Percentiles rank a stretch among this genome's conserved stretches.
Evolutionary conservation across 768 basidiomycete species (phyloP).

Genomic region (Mycena epipterygia): DNA sequence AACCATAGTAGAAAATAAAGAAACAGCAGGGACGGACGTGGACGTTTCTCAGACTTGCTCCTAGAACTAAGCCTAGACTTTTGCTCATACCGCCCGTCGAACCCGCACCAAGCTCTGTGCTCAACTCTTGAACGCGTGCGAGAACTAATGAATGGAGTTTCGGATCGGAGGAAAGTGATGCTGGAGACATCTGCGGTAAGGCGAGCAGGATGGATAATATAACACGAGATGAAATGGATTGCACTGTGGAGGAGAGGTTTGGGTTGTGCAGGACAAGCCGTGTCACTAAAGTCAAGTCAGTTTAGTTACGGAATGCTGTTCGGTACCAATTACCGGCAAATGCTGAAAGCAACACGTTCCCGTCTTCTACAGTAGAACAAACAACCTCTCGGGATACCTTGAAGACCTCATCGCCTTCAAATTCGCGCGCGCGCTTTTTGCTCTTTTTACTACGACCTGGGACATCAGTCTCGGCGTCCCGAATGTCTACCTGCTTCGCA

Average conservation of each 20-base stretch:
- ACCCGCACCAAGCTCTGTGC: conserved; percentile 65
- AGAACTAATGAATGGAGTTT: conserved; percentile 61
- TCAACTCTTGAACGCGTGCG: conserved; percentile 60
- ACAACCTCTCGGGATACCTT: conserved; percentile 60
- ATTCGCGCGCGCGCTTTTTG: conserved; percentile 78
- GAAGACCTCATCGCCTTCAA: conserved; percentile 84
- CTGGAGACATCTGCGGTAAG: conserved; percentile 68
- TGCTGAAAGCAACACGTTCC: conserved; percentile 64
- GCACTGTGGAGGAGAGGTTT: conserved; percentile 64
- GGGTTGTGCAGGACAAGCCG: conserved; percentile 62
- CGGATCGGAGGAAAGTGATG: conserved; percentile 66
- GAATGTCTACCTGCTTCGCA: conserved; percentile 50
- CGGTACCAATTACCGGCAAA: conserved; percentile 66
- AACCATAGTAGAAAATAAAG: too few species aligned
- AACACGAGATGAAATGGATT: conserved; percentile 71
- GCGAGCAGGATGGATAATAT: conserved; percentile 69
- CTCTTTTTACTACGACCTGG: conserved; percentile 62
- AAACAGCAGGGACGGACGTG: conserved; percentile 10
- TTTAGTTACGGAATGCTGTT: neutral
- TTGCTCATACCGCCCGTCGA: conserved; percentile 72
- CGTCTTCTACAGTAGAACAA: conserved; percentile 65
- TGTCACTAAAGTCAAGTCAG: conserved; percentile 57
- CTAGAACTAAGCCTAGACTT: conserved; percentile 69
- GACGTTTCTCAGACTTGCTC: conserved; percentile 45
- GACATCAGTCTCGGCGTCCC: conserved; percentile 36